Conservation (phyloP, 345 rosid species). For the Rhodomyrtus tomentosa region DNA sequence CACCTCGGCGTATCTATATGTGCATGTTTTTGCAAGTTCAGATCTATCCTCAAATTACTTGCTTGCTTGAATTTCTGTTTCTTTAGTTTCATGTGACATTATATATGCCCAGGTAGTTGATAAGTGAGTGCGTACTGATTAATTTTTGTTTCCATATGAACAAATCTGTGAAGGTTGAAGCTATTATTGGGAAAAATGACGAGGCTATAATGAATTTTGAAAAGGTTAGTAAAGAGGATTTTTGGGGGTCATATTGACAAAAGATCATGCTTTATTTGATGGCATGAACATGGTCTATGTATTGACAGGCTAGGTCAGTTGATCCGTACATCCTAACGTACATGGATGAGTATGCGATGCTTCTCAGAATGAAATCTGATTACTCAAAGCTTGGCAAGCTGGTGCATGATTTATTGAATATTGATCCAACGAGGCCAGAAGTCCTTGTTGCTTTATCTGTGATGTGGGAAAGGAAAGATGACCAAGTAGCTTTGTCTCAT, state of each 20-base stretch:
- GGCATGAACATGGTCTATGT: background rate
- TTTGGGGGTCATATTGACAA: background rate
- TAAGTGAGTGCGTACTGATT: background rate
- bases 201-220: slow-evolving; percentile 87
- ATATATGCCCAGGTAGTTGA: background rate
- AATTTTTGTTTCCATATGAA: background rate
- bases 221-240: slow-evolving; percentile 39
- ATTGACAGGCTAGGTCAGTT: slow-evolving; percentile 74
- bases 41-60: background rate
- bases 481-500: slow-evolving; percentile 70
- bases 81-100: background rate
- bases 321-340: slow-evolving; percentile 79
- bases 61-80: background rate
- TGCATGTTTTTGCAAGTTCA: background rate
- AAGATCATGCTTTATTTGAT: background rate
- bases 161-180: slow-evolving; percentile 51
- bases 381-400: slow-evolving; percentile 71
- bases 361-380: slow-evolving; percentile 77
- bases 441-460: slow-evolving; percentile 83
- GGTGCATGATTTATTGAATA: slow-evolving; percentile 81
- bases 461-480: slow-evolving; percentile 81
- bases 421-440: slow-evolving; percentile 86
- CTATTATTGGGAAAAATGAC: slow-evolving; percentile 88
- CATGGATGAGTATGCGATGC: slow-evolving; percentile 99
- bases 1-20: background rate